Evolutionary conservation across 2,329 filamentous ascomycete genomes (phyloP).

Genomic region (Paraphaeosphaeria minitans): DNA sequence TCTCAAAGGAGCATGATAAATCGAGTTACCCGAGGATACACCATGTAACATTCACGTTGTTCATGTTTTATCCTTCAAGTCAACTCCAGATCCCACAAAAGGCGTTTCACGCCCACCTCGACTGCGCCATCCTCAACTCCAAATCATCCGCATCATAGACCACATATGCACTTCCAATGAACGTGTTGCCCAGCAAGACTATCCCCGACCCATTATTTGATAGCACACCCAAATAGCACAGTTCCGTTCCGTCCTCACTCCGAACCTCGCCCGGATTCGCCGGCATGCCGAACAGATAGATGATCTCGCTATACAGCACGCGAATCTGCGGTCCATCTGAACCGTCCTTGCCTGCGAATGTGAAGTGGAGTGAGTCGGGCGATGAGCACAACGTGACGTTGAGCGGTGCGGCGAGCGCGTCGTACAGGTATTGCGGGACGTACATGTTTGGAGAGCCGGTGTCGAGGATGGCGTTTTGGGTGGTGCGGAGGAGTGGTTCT

Average conservation of each 20-base stretch:
- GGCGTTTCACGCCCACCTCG: neutral
- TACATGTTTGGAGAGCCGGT: slow-evolving; percentile 25
- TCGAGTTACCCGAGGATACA: too few relatives aligned
- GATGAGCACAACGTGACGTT: slow-evolving; percentile 12
- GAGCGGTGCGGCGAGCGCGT: slow-evolving; percentile 13
- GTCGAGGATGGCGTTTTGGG: slow-evolving; percentile 13
- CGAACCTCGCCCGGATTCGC: slow-evolving; percentile 15
- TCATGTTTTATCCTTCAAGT: too few relatives aligned
- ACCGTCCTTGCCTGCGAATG: neutral
- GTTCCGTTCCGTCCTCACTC: slow-evolving; percentile 11
- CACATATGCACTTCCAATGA: slow-evolving; percentile 19
- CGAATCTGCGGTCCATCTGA: slow-evolving; percentile 9
- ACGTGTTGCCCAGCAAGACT: slow-evolving; percentile 16
- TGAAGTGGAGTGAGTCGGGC: slow-evolving; percentile 2
- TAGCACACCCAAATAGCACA: slow-evolving; percentile 42
- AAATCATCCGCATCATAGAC: slow-evolving; percentile 18
- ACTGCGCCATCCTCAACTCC: slow-evolving; percentile 15
- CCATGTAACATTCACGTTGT: too few relatives aligned
- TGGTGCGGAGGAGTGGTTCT: slow-evolving; percentile 7
- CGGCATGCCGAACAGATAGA: slow-evolving; percentile 20
- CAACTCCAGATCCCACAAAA: too few relatives aligned
- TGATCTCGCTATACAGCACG: slow-evolving; percentile 18
- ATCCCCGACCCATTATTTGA: slow-evolving; percentile 11
- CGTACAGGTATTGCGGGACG: slow-evolving; percentile 17
- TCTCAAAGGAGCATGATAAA: too few relatives aligned